Evolutionary conservation across 2,329 filamentous ascomycete genomes (phyloP).

Genomic region (Alternaria hordeiaustralica): DNA sequence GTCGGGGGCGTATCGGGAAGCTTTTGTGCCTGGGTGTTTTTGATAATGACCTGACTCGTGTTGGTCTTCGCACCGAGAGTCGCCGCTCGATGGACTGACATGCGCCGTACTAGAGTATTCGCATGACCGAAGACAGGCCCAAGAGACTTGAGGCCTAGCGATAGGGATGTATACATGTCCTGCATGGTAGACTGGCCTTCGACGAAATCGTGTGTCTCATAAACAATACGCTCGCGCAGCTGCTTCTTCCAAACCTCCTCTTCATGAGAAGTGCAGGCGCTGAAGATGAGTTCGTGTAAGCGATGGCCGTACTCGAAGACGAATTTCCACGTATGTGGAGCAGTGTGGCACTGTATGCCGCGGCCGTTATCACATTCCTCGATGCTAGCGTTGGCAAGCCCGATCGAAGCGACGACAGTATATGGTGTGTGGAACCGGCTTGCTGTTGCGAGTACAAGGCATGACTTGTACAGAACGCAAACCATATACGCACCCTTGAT

Average conservation of each 20-base stretch:
- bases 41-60: constrained; percentile 80
- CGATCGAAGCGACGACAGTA: constrained; percentile 75
- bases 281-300: constrained; percentile 84
- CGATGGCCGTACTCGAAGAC: constrained; percentile 79
- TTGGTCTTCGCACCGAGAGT: constrained; percentile 73
- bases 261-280: constrained; percentile 81
- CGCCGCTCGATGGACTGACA: constrained; percentile 80
- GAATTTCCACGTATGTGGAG: constrained; percentile 90
- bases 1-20: constrained; percentile 57
- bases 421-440: constrained; percentile 71
- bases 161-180: constrained; percentile 68
- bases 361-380: constrained; percentile 78
- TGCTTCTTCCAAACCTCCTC: constrained; percentile 79
- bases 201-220: constrained; percentile 59
- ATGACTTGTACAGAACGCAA: constrained; percentile 81
- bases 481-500: constrained; percentile 83
- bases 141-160: constrained; percentile 74
- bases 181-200: constrained; percentile 56
- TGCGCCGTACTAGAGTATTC: constrained; percentile 67
- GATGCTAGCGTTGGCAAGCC: constrained; percentile 68
- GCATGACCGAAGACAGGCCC: constrained; percentile 77
- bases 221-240: constrained; percentile 62
- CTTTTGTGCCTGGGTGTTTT: constrained; percentile 77
- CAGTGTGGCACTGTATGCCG: constrained; percentile 85
- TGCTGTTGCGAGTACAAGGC: constrained; percentile 76